A percentile compares a stretch with the other conserved stretches of the same genome.
These are phyloP conservation scores for Chenopodium berlandieri DNA, from an alignment of 148 eudicot genomes.

Conservation along the genomic window DNA sequence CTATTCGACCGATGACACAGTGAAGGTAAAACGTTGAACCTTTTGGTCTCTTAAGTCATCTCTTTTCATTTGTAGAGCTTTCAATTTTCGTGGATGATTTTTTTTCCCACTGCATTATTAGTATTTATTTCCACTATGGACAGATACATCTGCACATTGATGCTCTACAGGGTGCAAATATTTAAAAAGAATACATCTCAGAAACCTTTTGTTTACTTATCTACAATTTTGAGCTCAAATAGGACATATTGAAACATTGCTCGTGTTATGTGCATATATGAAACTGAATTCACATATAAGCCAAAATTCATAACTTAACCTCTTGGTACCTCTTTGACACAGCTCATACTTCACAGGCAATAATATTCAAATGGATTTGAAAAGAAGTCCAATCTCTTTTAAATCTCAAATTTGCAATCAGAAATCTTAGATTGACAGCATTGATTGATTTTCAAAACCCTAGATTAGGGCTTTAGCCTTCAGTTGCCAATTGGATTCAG, in stretches of 20 bases:
- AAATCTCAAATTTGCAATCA: background rate
- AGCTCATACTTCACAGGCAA: background rate
- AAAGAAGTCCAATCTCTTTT: background rate
- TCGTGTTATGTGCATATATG: background rate
- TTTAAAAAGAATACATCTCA: background rate
- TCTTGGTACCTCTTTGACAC: background rate
- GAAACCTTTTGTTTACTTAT: background rate
- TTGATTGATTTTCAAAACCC: background rate
- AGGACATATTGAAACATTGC: background rate
- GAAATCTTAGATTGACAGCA: background rate
- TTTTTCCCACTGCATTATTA: background rate
- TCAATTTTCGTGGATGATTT: background rate
- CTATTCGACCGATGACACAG: constrained; percentile 84
- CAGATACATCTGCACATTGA: background rate
- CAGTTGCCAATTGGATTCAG: background rate
- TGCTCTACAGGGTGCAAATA: background rate
- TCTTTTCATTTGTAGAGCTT: background rate
- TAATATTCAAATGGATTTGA: background rate
- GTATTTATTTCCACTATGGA: background rate
- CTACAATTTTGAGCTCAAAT: background rate
- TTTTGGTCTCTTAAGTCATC: background rate
- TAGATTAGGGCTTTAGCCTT: background rate
- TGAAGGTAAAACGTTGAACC: constrained; percentile 52
- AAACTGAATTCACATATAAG: background rate
- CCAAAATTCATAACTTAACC: background rate